These are phyloP conservation scores for Claviceps africana DNA, from an alignment of 2,329 filamentous ascomycete genomes.

Conservation along the genomic window DNA sequence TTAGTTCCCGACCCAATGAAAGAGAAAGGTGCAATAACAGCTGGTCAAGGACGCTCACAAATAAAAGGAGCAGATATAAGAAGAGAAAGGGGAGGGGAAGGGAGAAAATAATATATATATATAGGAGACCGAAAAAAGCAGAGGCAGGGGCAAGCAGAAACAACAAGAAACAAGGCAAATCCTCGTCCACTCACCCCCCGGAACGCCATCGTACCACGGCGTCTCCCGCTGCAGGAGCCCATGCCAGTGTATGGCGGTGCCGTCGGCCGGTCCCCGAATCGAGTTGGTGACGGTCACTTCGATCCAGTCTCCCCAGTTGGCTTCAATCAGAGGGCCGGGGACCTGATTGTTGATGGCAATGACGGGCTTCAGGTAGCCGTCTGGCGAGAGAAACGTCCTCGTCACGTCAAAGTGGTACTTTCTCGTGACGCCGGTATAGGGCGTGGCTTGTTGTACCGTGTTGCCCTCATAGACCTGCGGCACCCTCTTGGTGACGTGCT, in stretches of 20 bases:
- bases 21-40: not conserved
- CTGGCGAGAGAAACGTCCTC: not conserved
- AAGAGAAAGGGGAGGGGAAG: no score
- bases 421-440: conserved; percentile 1
- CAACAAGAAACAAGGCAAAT: not conserved
- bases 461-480: not conserved
- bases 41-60: no score
- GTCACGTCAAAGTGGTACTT: conserved; percentile 1
- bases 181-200: not conserved
- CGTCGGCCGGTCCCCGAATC: conserved; percentile 29
- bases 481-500: not conserved
- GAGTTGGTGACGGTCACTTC: conserved; percentile 40
- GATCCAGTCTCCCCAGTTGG: conserved; percentile 36
- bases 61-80: no score
- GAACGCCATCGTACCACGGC: conserved; percentile 43
- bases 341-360: conserved; percentile 42
- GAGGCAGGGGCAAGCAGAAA: conserved; percentile 13
- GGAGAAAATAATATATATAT: no score
- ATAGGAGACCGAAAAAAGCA: no score
- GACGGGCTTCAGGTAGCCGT: not conserved
- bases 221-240: conserved; percentile 43
- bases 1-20: not conserved
- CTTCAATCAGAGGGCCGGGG: conserved; percentile 44
- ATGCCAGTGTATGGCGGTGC: conserved; percentile 50
- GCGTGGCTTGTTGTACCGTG: not conserved